Conservation (phyloP, 176 grass and related monocot genomes). For the Hordeum marinum region DNA sequence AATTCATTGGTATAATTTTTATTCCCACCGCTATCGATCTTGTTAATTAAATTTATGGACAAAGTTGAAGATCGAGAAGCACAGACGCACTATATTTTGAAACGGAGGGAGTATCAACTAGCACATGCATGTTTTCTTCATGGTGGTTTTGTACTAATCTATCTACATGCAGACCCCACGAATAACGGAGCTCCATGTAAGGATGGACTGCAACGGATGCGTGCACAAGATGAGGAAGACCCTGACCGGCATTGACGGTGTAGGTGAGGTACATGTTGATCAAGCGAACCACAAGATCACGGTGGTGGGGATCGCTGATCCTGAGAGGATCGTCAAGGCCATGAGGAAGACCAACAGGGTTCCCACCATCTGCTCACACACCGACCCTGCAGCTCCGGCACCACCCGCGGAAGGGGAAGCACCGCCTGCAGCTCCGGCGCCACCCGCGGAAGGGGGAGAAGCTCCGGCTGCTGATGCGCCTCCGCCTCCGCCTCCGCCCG, state of each 20-base stretch:
- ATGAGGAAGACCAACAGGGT: conserved; percentile 77
- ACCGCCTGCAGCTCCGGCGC: not conserved
- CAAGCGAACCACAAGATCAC: conserved; percentile 66
- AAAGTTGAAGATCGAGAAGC: too few species aligned
- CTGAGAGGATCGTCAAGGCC: conserved; percentile 68
- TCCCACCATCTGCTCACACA: conserved; percentile 63
- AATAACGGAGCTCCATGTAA: conserved; percentile 46
- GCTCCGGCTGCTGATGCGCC: conserved; percentile 12
- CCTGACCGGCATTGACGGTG: conserved; percentile 33
- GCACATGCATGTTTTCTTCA: not conserved
- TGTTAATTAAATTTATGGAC: too few species aligned
- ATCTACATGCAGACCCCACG: conserved; percentile 22
- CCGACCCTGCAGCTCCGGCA: conserved; percentile 9
- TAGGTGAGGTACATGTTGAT: conserved; percentile 62
- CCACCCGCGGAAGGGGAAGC: not conserved
- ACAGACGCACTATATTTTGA: too few species aligned
- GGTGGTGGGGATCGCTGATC: conserved; percentile 65
- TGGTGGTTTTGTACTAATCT: conserved; percentile 1
- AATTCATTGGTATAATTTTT: too few species aligned
- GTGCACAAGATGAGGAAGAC: conserved; percentile 39
- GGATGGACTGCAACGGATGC: conserved; percentile 61
- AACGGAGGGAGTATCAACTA: too few species aligned
- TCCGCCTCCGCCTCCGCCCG: conserved; percentile 13
- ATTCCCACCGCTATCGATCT: too few species aligned
- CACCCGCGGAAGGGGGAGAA: conserved; percentile 9